These are phyloP conservation scores for Globisporangium lucens DNA, from an alignment of 352 stramenopile species.

Conservation along the genomic window DNA sequence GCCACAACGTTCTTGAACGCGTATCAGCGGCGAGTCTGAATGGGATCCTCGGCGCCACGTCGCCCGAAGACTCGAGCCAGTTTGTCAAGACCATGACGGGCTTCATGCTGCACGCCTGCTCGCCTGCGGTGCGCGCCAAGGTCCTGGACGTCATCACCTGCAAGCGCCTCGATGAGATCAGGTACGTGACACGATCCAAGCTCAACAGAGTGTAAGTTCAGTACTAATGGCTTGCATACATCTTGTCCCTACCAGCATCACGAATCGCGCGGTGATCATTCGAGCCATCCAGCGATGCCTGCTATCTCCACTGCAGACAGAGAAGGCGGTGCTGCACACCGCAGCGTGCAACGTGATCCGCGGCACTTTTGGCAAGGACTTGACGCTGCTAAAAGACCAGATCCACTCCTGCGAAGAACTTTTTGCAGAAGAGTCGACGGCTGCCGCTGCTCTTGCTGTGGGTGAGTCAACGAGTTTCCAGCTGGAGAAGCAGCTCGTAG, in stretches of 20 bases:
- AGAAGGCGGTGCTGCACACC: conserved; percentile 63
- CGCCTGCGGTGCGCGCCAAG: conserved; percentile 52
- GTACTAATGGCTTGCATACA: neutral
- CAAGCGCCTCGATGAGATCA: conserved; percentile 64
- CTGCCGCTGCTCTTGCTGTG: neutral
- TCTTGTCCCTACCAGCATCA: conserved; percentile 26
- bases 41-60: conserved; percentile 73
- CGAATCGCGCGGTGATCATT: conserved; percentile 76
- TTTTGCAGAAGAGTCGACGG: conserved; percentile 24
- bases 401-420: conserved; percentile 67
- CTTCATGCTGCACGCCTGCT: conserved; percentile 80
- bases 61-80: conserved; percentile 65
- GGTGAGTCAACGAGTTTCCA: neutral
- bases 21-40: conserved; percentile 67
- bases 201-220: neutral
- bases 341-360: conserved; percentile 70
- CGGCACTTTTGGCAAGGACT: conserved; percentile 60
- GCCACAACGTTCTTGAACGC: conserved; percentile 66
- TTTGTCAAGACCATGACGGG: conserved; percentile 82
- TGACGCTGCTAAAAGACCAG: conserved; percentile 78
- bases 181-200: conserved; percentile 14
- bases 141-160: conserved; percentile 78
- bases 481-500: neutral
- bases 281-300: conserved; percentile 76
- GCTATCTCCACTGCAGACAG: conserved; percentile 59